phyloP scores from a whole-genome alignment of 169 alveolate genomes.

The Eimeria nieschulzi region DNA sequence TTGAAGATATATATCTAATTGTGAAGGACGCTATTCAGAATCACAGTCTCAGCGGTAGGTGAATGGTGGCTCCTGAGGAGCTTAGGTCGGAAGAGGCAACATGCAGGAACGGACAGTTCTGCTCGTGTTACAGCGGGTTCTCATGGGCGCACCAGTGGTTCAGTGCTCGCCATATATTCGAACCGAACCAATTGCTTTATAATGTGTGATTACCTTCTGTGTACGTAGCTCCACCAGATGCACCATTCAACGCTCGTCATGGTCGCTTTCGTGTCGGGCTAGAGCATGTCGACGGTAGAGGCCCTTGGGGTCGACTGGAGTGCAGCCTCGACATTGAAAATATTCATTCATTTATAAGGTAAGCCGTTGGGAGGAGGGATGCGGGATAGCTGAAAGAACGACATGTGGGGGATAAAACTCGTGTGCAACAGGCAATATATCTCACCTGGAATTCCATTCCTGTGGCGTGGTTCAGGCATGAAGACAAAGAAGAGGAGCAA shows the following conservation, averaged over 20 bases:
- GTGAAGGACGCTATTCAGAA: conserved; percentile 46
- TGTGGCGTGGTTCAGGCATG: conserved; percentile 2
- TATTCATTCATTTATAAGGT: conserved; percentile 55
- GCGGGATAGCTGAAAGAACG: too few relatives aligned
- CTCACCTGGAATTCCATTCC: not conserved
- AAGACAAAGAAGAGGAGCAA: conserved; percentile 31
- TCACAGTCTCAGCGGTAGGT: not conserved
- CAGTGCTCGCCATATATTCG: too few relatives aligned
- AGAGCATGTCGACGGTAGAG: conserved; percentile 76
- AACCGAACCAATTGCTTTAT: too few relatives aligned
- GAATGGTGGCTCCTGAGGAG: too few relatives aligned
- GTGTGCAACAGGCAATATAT: too few relatives aligned
- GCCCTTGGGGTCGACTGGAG: conserved; percentile 78
- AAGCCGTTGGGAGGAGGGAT: not conserved
- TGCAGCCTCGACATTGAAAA: conserved; percentile 66
- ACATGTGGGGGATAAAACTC: too few relatives aligned
- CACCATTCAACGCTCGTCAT: not conserved
- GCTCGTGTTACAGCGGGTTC: too few relatives aligned
- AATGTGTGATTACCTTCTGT: too few relatives aligned
- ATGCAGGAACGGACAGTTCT: too few relatives aligned
- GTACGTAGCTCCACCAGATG: not conserved
- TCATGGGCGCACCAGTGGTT: too few relatives aligned
- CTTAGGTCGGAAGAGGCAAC: too few relatives aligned
- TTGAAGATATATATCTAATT: conserved; percentile 71
- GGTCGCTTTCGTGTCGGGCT: conserved; percentile 73